phyloP scores from a whole-genome alignment of 2,329 filamentous ascomycete species.

The Fusarium odoratissimum region DNA sequence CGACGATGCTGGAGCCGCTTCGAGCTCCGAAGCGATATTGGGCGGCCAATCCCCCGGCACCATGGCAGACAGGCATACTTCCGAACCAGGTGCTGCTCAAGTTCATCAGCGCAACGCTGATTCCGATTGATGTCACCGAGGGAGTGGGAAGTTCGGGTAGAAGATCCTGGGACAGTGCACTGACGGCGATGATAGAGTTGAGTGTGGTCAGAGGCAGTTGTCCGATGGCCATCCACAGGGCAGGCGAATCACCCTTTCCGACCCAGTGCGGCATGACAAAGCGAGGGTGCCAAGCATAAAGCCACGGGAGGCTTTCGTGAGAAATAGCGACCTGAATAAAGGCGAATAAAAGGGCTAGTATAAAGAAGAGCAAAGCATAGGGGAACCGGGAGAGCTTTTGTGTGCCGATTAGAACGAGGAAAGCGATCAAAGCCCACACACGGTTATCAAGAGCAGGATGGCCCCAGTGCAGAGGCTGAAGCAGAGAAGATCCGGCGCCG shows the following conservation, averaged over 20 bases:
- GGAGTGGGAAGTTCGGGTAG: constrained; percentile 76
- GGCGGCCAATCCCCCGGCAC: constrained; percentile 88
- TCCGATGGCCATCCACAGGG: constrained; percentile 75
- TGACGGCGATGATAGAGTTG: constrained; percentile 91
- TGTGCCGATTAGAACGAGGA: constrained; percentile 76
- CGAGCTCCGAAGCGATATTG: constrained; percentile 93
- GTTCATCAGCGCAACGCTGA: constrained; percentile 88
- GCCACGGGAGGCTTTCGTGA: constrained; percentile 58
- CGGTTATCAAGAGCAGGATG: constrained; percentile 79
- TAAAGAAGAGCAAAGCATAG: constrained; percentile 80
- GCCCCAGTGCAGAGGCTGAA: constrained; percentile 76
- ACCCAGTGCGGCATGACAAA: constrained; percentile 53
- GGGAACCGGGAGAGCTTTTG: constrained; percentile 76
- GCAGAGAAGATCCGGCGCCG: constrained; percentile 76
- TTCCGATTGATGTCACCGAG: constrained; percentile 79
- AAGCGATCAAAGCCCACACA: constrained; percentile 79
- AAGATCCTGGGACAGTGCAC: constrained; percentile 81
- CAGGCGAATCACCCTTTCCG: constrained; percentile 44
- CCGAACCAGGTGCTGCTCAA: constrained; percentile 89
- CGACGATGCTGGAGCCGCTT: constrained; percentile 83
- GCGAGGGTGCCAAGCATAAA: constrained; percentile 71
- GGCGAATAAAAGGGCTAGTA: constrained; percentile 75
- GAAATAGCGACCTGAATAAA: constrained; percentile 52
- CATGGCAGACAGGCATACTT: constrained; percentile 95
- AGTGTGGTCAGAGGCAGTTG: constrained; percentile 92